Percentiles rank a stretch among this genome's conserved stretches.
Evolutionary conservation across 306 rosid genomes (phyloP).

Genomic region (Sicyos baderoa): DNA sequence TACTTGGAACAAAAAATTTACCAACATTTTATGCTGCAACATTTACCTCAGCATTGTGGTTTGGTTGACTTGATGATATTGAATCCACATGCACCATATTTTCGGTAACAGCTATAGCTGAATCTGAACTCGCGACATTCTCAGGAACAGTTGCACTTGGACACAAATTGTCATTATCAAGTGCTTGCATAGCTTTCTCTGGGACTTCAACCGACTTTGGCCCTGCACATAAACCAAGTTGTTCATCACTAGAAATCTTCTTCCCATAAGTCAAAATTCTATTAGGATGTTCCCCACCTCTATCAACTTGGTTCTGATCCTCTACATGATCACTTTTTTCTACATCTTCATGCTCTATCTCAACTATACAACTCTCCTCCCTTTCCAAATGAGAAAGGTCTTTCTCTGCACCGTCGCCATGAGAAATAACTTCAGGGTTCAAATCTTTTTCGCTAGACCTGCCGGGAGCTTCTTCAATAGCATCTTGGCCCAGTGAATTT

Average conservation of each 20-base stretch:
- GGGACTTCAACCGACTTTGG: neutral
- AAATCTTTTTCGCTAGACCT: neutral
- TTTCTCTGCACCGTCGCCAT: neutral
- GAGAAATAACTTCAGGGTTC: slow-evolving; percentile 17
- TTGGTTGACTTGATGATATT: slow-evolving; percentile 14
- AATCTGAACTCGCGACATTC: slow-evolving; percentile 9
- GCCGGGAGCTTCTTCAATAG: slow-evolving; percentile 15
- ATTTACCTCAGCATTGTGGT: slow-evolving; percentile 24
- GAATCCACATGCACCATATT: neutral
- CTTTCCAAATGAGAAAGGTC: slow-evolving; percentile 1
- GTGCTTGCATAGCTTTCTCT: neutral
- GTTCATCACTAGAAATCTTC: neutral
- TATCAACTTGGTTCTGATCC: slow-evolving; percentile 26
- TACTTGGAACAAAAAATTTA: slow-evolving; percentile 22
- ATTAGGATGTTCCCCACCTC: slow-evolving; percentile 21
- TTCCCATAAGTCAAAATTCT: slow-evolving; percentile 13
- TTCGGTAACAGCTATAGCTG: neutral
- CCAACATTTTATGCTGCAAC: slow-evolving; percentile 18
- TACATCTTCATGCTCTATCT: slow-evolving; percentile 2
- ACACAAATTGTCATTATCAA: slow-evolving; percentile 6
- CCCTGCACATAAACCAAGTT: neutral
- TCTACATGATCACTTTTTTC: slow-evolving; percentile 24
- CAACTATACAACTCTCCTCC: slow-evolving; percentile 1
- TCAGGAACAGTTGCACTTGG: neutral
- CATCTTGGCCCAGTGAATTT: slow-evolving; percentile 10